Evolutionary conservation across 768 basidiomycete genomes (phyloP).

Genomic region (Trametes cingulata): DNA sequence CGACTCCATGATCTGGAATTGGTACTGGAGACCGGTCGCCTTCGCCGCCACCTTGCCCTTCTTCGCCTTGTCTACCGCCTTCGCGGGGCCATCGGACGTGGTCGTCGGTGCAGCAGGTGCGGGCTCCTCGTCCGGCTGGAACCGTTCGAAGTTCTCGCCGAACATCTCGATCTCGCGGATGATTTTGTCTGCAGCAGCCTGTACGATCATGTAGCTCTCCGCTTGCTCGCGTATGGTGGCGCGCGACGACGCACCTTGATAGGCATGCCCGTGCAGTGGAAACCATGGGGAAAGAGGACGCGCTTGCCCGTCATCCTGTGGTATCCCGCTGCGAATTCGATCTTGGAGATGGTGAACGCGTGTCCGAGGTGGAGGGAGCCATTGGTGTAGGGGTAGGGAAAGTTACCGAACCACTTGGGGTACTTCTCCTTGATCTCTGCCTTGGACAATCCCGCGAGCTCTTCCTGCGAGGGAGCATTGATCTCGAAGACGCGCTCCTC

Average conservation of each 20-base stretch:
- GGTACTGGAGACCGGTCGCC: conserved; percentile 90
- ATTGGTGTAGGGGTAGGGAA: conserved; percentile 98
- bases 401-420: conserved; percentile 98
- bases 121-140: conserved; percentile 45
- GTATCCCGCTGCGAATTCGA: conserved; percentile 95
- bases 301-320: conserved; percentile 94
- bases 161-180: conserved; percentile 97
- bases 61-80: conserved; percentile 75
- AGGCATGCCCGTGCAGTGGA: conserved; percentile 98
- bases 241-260: conserved; percentile 75
- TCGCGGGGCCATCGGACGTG: conserved; percentile 40
- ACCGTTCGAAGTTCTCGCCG: conserved; percentile 83
- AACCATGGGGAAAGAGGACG: conserved; percentile 94
- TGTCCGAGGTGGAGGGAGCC: conserved; percentile 96
- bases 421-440: conserved; percentile 70
- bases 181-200: conserved; percentile 98
- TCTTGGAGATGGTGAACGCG: conserved; percentile 97
- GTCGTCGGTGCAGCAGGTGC: conserved; percentile 43
- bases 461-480: conserved; percentile 71
- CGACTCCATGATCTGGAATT: conserved; percentile 98
- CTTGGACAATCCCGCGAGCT: conserved; percentile 61
- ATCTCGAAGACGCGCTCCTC: conserved; percentile 80
- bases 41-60: conserved; percentile 96
- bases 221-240: background rate
- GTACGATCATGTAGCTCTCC: background rate